Base-by-base conservation (phyloP, 306 rosid species). In the Begonia fuchsioides region DNA sequence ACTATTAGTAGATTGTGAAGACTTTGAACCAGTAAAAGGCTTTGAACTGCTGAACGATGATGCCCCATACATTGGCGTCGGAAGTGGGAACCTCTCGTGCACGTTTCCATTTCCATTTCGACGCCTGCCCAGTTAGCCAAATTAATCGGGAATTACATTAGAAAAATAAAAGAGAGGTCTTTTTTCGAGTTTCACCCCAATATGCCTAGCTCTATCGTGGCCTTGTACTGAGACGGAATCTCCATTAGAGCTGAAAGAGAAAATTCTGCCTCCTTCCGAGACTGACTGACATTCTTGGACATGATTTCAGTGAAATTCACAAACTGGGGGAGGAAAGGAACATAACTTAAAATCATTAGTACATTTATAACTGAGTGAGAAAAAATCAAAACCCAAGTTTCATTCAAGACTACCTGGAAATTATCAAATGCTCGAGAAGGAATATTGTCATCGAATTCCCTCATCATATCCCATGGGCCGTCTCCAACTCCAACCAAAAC, bases 391-490 rank as follows among this genome's bases (percentile, higher is more conserved):
- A 35, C 9, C 43, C 41, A 41, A 15, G 18, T 10, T 49, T 44
- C 43, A 12, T 55, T 49, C 13, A 60, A 1, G 54, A 72, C 63
- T 63, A 47, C 98, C 85, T 92, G 98, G 72, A 92, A 92, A 63
- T 92, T 86, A 76, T 92, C 98, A 50, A 92, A 92, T 40, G 73
- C 72, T 46, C 98, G 83, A 7, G 88, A 79, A 2, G 98, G 98
- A 66, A 92, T 86, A 76, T 86, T 85, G 50, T 92, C 96, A 12
- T 85, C 93, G 64, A 92, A 92, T 66, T 79, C 67, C 67, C 65
- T 81, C 96, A 92, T 92, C 88, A 77, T 86, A 53, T 92, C 94
- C 98, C 98, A 92, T 3, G 98, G 98, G 40, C 98, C 98, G 45
- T 92, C 98, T 61, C 98, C 98, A 53, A 86, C 96, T 49, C 98